Base-by-base conservation (phyloP, 2,329 filamentous ascomycete genomes). In the Diaporthe sp. region DNA sequence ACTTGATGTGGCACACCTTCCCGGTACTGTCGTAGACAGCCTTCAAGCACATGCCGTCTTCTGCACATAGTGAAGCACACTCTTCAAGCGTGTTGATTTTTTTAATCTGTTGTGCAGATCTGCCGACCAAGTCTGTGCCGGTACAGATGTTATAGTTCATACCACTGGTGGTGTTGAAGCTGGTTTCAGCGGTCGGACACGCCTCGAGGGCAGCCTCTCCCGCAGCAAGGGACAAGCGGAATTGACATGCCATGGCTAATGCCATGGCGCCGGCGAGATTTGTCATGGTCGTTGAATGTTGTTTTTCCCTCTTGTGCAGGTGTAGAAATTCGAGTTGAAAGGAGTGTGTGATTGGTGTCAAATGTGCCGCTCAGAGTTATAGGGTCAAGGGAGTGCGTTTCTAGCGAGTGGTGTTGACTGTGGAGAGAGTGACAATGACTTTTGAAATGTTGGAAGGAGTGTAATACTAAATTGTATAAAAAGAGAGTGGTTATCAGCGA, bases 21-120 rank as follows among this genome's bases (percentile, higher is more conserved):
- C 31, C 25, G 8, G 15, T 28, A 12, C 28, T 53, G 69, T 73
- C 61, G 22, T 73, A 75, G 8, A 69, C 70, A 25, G 74, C 74
- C 42, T 75, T 73, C 39, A 59, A 25, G 51, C 74, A 73, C 6
- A 17, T 5, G 13, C 57, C 25, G 13, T 46, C 28, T 6, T 67
- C 42, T 42, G 55, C 37, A 58, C 74, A 75, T 42, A 65, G 19
- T 28, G 62, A 62, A 44, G 74, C 74, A 34, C 74, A 75, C 6
- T 37, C 13, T 17, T 67, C 62, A 10, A 67, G 28, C 5, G 62
- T 67, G 28, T 67, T n/a, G 9, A 34, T 4, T 5, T 51, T 34
- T 17, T 37, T 25, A 1, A 67, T 51, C 2, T 51, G 28, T 17
- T 34, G 44, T 17, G 44, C 19, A n/a, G 62, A 67, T 39, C 4